Evolutionary conservation across 345 rosid genomes (phyloP), one percentile per base, ranked within the genome.

Genomic region (Kernera saxatilis): DNA sequence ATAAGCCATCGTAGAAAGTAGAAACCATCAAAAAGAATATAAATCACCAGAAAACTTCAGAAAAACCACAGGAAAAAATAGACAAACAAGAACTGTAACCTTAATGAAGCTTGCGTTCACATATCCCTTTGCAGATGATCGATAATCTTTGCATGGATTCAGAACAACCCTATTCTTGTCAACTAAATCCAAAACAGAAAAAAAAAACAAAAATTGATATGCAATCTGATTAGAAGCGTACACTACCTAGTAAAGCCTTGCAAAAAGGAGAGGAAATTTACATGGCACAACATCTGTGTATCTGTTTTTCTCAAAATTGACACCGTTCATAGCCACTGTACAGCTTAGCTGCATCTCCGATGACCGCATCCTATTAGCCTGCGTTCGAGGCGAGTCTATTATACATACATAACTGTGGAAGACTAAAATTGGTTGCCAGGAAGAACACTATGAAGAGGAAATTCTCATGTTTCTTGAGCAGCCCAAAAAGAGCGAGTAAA

Each of bases 91-190:
- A 69, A 54, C 3, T 62, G 40, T 71, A 3, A 94, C 99, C 88
- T 71, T 54, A 33, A 94, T 78, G 45, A 86, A 73, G 87, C 97
- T 94, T 0, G 96, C 97, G 72, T 94, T 94, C 59, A 91, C 86
- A 65, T 91, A 94, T 33, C 95, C 99, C 64, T 53, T 66, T 4
- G 93, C 89, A 64, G 87, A 69, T 30, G 87, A 61, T 73, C 87
- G 79, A 62, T 83, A 56, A 68, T 86, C 94, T 79, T 88, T 88
- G 62, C 90, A 82, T 6, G 88, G 79, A 75, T 80, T 63, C 37
- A 91, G 84, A 77, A 94, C 80, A 84, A 91, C 72, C 81, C 96
- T 82, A 19, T 83, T 87, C 32, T 81, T 54, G 75, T 94, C 97
- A 78, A 84, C 99, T 88, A 80, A 52, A 80, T 56, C 50, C 49